Conservation (phyloP, 768 basidiomycete species). For the Candolleomyces eurysporus region DNA sequence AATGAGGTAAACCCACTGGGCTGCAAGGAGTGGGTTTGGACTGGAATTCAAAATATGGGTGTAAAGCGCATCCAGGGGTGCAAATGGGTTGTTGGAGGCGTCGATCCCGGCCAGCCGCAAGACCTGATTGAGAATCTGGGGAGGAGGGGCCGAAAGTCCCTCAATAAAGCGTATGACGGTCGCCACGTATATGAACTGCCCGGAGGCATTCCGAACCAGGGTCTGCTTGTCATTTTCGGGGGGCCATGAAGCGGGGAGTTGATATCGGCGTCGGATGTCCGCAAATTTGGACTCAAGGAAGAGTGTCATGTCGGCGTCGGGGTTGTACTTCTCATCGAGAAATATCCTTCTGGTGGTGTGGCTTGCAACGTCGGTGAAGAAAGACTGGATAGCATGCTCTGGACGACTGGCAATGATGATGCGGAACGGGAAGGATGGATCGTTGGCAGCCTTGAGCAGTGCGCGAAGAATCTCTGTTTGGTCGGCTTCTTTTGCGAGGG, state of each 20-base stretch:
- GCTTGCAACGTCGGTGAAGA: neutral
- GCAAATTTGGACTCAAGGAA: neutral
- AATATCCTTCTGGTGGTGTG: neutral
- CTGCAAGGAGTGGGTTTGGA: neutral
- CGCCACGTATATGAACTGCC: slow-evolving; percentile 18
- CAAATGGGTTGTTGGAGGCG: neutral
- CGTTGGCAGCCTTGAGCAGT: neutral
- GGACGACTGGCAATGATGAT: slow-evolving; percentile 10
- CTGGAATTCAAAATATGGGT: neutral
- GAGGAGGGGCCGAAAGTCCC: slow-evolving; percentile 6
- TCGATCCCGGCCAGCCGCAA: neutral
- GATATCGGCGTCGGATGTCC: neutral
- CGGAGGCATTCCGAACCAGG: slow-evolving; percentile 2
- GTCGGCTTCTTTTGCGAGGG: neutral
- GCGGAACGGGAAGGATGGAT: neutral
- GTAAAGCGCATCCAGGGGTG: slow-evolving; percentile 3
- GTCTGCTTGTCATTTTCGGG: neutral
- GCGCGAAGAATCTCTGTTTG: slow-evolving; percentile 2
- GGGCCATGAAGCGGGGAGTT: slow-evolving; percentile 6
- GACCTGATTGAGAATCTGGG: slow-evolving; percentile 6
- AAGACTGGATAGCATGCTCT: neutral
- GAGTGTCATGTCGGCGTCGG: slow-evolving; percentile 1
- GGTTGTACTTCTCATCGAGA: slow-evolving; percentile 6
- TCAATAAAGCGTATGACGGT: slow-evolving; percentile 11
- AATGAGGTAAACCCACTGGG: neutral